Percentiles rank a stretch among this genome's conserved stretches.
Conservation (phyloP, 1,284 basidiomycete genomes). For the Malassezia japonica region DNA sequence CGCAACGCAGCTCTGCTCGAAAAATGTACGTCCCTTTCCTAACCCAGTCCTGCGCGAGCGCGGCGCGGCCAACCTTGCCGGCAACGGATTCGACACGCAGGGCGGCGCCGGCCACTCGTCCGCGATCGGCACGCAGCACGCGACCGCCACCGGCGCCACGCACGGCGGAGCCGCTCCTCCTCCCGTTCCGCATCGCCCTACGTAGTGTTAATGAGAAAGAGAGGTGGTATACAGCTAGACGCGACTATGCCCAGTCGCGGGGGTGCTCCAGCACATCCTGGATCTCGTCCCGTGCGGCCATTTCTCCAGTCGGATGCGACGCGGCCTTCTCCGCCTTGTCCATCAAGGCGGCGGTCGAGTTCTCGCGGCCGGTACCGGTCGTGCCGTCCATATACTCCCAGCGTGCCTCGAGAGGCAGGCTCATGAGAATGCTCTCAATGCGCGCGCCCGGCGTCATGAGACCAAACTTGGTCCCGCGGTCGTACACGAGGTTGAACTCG, state of each 20-base stretch:
- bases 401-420: slow-evolving; percentile 39
- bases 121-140: too few species aligned
- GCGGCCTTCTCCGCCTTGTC: slow-evolving; percentile 8
- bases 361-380: slow-evolving; percentile 30
- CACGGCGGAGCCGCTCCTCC: too few species aligned
- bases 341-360: slow-evolving; percentile 18
- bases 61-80: not conserved
- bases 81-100: too few species aligned
- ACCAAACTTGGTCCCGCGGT: slow-evolving; percentile 47
- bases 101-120: too few species aligned
- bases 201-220: too few species aligned
- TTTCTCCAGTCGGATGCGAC: slow-evolving; percentile 13
- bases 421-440: slow-evolving; percentile 48
- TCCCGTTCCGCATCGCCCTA: too few species aligned
- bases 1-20: slow-evolving; percentile 59
- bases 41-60: slow-evolving; percentile 6
- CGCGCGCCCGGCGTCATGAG: slow-evolving; percentile 45
- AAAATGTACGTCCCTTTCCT: slow-evolving; percentile 17
- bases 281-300: slow-evolving; percentile 23
- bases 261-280: slow-evolving; percentile 29
- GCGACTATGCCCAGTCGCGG: slow-evolving; percentile 27
- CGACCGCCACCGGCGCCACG: too few species aligned
- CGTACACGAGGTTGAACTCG: slow-evolving; percentile 47
- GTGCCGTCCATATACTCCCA: slow-evolving; percentile 46
- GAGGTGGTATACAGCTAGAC: not conserved